Conservation (phyloP, 768 basidiomycete genomes). For the Coprinellus aureogranulatus region DNA sequence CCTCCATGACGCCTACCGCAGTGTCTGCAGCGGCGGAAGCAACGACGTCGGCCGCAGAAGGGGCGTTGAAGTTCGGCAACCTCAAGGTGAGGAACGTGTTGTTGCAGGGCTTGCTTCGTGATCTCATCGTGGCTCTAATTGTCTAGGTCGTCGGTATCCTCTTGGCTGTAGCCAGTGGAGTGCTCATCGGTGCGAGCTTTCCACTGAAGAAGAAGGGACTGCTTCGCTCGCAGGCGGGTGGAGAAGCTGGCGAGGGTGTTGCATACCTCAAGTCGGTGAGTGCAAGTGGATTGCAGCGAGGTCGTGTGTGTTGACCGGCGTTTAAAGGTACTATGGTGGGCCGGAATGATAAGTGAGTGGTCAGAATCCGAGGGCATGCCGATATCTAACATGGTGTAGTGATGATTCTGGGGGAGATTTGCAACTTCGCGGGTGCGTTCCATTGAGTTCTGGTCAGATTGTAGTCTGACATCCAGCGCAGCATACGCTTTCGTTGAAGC, state of each 20-base stretch:
- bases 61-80: slow-evolving; percentile 36
- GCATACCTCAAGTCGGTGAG: slow-evolving; percentile 92
- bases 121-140: slow-evolving; percentile 2
- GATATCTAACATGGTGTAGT: slow-evolving; percentile 36
- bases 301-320: slow-evolving; percentile 4
- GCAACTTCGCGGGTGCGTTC: slow-evolving; percentile 75
- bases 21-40: slow-evolving; percentile 36
- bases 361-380: neutral
- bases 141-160: slow-evolving; percentile 70
- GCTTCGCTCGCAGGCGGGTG: slow-evolving; percentile 76
- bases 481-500: slow-evolving; percentile 90
- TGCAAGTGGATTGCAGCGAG: slow-evolving; percentile 14
- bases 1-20: slow-evolving; percentile 32
- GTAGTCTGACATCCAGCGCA: slow-evolving; percentile 23
- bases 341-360: slow-evolving; percentile 79
- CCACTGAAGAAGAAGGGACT: slow-evolving; percentile 98
- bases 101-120: no score
- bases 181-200: slow-evolving; percentile 90
- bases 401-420: slow-evolving; percentile 90
- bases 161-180: slow-evolving; percentile 72
- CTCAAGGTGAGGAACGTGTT: slow-evolving; percentile 44
- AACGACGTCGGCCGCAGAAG: slow-evolving; percentile 35
- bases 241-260: slow-evolving; percentile 79
- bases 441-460: slow-evolving; percentile 14
- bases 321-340: slow-evolving; percentile 78